phyloP scores from a whole-genome alignment of 1,284 basidiomycete species.

The Trametes pubescens region DNA sequence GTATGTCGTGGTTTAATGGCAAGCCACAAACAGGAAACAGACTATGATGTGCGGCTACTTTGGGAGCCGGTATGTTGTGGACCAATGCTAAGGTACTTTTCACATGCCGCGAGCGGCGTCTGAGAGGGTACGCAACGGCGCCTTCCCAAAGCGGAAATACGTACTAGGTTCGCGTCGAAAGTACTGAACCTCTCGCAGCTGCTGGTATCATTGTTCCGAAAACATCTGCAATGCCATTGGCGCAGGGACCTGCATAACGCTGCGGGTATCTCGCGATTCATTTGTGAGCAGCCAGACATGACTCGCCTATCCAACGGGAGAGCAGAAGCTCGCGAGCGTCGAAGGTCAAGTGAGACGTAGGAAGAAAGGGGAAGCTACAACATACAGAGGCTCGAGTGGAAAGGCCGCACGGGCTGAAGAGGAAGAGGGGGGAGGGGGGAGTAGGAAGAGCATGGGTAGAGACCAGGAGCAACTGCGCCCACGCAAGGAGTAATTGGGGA shows the following conservation, averaged over 20 bases:
- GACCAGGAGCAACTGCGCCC: not conserved
- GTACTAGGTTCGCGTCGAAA: not conserved
- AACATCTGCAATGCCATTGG: too few relatives aligned
- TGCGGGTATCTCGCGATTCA: constrained; percentile 10
- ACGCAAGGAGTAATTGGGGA: constrained; percentile 4
- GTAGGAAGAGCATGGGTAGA: not conserved
- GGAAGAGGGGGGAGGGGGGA: not conserved
- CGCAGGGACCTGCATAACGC: not conserved
- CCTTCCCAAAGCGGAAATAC: not conserved
- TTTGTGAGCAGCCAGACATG: constrained; percentile 12
- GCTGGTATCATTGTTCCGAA: too few relatives aligned
- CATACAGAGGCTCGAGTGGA: constrained; percentile 5
- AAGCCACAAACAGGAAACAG: not conserved
- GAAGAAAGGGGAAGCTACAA: constrained; percentile 6
- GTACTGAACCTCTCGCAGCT: not conserved
- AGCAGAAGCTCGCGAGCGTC: constrained; percentile 10
- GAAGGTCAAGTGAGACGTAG: not conserved
- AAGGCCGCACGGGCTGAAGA: not conserved
- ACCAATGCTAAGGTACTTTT: not conserved
- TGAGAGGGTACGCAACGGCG: not conserved
- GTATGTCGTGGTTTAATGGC: not conserved
- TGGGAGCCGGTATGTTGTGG: not conserved
- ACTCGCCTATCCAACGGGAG: constrained; percentile 16
- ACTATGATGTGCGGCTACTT: not conserved
- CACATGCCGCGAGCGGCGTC: not conserved